Base-by-base conservation (phyloP, 768 basidiomycete genomes). In the Pholiota molesta region DNA sequence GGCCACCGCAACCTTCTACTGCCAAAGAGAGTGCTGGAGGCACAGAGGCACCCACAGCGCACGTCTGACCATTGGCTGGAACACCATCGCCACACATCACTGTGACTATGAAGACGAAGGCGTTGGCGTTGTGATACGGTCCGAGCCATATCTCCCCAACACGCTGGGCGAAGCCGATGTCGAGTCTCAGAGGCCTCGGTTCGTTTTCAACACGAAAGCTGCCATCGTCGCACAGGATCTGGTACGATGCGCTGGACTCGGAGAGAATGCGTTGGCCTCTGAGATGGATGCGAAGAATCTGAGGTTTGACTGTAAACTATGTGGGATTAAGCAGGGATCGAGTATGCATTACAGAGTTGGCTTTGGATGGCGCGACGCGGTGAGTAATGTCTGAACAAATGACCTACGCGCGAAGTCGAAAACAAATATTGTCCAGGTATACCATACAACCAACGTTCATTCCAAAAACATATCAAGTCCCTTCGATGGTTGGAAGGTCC, bases 211-310 rank as follows among this genome's bases (percentile, higher is more conserved):
- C 8, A 13, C n/a, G 26, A 35, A 52, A 23, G 62, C 42, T 3
- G 53, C 62, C 6, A 28, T 26, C 5, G 26, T 58, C 6, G 65
- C 62, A 21, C 10, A 9, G 16, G 13, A 39, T 3, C 26, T 66
- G 26, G 59, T 63, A n/a, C 57, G 21, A 21, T 37, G 47, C n/a
- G 62, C 53, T 1, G 65, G 65, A 4, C 49, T 63, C 6, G 62
- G 60, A 6, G 45, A 51, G 11, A 9, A 16, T 40, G 62, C 62
- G 0, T 26, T 59, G 33, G 57, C 42, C 19, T 17, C 55, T 8
- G 62, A 66, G 5, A 63, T 66, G 59, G 65, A 66, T 31, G 55
- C 33, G n/a, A 59, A 52, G 37, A 54, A 61, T 33, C 23, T 63
- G 28, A 56, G 62, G 19, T 66, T 66, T 37, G 35, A 21, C n/a